Evolutionary conservation across 1,139 yeast species (phyloP), one percentile per base, ranked within the genome.

Genomic region (Diutina neorugosa): DNA sequence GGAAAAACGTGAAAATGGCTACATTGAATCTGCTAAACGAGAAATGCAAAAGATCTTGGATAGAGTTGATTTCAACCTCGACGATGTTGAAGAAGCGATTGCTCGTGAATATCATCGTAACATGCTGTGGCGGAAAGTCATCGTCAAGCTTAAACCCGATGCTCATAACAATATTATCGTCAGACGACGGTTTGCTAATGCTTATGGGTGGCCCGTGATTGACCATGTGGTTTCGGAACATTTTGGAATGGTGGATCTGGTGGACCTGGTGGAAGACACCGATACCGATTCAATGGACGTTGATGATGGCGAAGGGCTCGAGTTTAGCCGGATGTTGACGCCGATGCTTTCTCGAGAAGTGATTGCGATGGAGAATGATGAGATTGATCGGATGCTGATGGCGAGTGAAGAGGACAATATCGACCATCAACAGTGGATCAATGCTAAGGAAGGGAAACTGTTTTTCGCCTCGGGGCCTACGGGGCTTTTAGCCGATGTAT

Each of bases 121-220:
- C 7, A 80, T 90, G 88, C 68, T 79, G 3, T 93, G 99, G 99
- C 74, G 98, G 51, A 93, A 93, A 66, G 96, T 94, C 1, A 68
- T 94, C 34, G 97, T 91, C 1, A 80, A 81, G 52, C 69, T 94
- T 55, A 81, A 82, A 57, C 96, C 97, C 0, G 99, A 93, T 67
- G 96, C 99, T 0, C 99, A 93, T 63, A 93, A 93, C 63, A 94
- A 91, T 62, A 91, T 93, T 52, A 76, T 88, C 40, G 98, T 93
- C 1, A 71, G 99, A 57, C 74, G 99, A 60, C 70, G 91, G 56
- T 93, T 88, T 71, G 84, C 96, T 11, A 93, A 93, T 69, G 96
- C 97, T 0, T 90, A 86, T 68, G 99, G 99, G 1, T 91, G 98
- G 96, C 90, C 88, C 0, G 96, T 90, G 0, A 76, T 93, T 41